These are phyloP conservation scores for Candida ascalaphidarum DNA, from an alignment of 805 yeast genomes.

Conservation along the genomic window DNA sequence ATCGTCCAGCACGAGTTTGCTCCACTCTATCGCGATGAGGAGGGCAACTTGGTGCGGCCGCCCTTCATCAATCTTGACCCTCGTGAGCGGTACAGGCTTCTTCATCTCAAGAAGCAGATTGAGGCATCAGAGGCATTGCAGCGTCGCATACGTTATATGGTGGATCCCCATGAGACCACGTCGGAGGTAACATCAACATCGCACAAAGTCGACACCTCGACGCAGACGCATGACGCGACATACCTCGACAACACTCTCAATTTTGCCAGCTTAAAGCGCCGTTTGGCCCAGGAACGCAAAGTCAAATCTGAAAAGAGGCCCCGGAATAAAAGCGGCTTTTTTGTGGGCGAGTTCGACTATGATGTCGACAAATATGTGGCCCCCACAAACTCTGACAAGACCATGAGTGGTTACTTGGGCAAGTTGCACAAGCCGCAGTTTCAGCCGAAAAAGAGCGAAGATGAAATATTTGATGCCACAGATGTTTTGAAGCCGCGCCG, in stretches of 20 bases:
- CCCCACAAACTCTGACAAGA: conserved; percentile 6
- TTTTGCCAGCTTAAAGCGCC: conserved; percentile 13
- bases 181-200: conserved; percentile 9
- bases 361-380: conserved; percentile 17
- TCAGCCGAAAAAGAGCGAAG: background rate
- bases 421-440: conserved; percentile 18
- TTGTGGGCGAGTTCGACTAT: conserved; percentile 28
- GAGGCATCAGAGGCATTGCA: conserved; percentile 27
- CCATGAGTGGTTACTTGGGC: conserved; percentile 25
- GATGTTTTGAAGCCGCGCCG: too few relatives aligned
- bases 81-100: conserved; percentile 30
- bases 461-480: conserved; percentile 1
- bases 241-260: conserved; percentile 19
- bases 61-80: conserved; percentile 38
- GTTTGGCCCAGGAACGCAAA: conserved; percentile 6
- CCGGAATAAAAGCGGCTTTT: conserved; percentile 16
- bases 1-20: too few relatives aligned
- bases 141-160: conserved; percentile 26
- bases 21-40: conserved; percentile 19
- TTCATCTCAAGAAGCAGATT: conserved; percentile 29
- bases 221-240: conserved; percentile 29
- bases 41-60: conserved; percentile 32
- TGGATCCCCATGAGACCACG: conserved; percentile 30
- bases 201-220: conserved; percentile 25
- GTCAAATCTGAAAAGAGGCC: conserved; percentile 5